Conservation (phyloP, 192 early-diverging fungal genomes). For the Rhizophagus prolifer region DNA sequence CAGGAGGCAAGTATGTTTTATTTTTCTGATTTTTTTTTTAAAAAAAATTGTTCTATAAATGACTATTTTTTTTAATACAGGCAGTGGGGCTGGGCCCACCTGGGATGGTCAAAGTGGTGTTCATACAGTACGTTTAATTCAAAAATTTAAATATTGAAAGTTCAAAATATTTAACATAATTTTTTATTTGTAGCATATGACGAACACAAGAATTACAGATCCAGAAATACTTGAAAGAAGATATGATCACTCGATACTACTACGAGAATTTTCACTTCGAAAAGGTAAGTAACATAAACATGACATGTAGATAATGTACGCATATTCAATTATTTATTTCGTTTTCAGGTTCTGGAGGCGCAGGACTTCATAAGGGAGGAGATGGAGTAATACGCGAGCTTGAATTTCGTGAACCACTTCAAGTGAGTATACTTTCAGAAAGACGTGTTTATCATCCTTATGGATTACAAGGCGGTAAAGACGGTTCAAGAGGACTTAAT, state of each 20-base stretch:
- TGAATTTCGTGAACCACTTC: conserved; percentile 84
- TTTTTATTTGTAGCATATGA: conserved; percentile 73
- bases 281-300: conserved; percentile 25
- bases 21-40: not conserved
- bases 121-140: conserved; percentile 48
- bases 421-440: conserved; percentile 90
- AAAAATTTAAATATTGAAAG: not conserved
- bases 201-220: conserved; percentile 97
- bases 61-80: conserved; percentile 13
- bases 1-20: conserved; percentile 46
- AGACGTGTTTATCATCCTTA: conserved; percentile 88
- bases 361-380: conserved; percentile 75
- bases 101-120: conserved; percentile 87
- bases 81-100: conserved; percentile 82
- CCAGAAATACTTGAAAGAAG: conserved; percentile 92
- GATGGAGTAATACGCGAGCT: conserved; percentile 92
- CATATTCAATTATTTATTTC: not conserved
- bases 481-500: conserved; percentile 74
- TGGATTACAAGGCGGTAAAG: conserved; percentile 77
- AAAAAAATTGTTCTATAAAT: not conserved
- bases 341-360: conserved; percentile 67
- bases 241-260: conserved; percentile 76
- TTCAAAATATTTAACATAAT: not conserved
- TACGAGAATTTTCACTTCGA: conserved; percentile 81
- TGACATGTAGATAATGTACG: not conserved